Evolutionary conservation across 176 grass and related monocot genomes (phyloP), one percentile per base, ranked within the genome.

Genomic region (Carex pumila): DNA sequence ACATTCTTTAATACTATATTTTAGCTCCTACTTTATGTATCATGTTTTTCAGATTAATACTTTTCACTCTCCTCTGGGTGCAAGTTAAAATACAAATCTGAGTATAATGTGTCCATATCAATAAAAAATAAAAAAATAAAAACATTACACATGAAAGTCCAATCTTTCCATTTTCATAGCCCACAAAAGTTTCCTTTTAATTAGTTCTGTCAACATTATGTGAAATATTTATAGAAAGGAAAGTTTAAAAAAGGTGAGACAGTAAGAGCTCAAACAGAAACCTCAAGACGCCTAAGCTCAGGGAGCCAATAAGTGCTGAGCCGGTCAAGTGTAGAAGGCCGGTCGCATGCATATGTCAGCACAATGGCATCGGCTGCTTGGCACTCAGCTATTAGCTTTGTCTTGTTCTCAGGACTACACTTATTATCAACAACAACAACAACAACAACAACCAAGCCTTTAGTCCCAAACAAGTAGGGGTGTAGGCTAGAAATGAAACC

Each of bases 291-390:
- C 60, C 97, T 89, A 70, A 99, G 91, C 87, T 99, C 97, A 2
- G 97, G 97, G 22, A 99, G 91, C 97, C 97, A 99, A 61, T 88
- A 99, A 18, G 91, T 62, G 75, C 93, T 94, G 67, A 99, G 91
- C 74, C 91, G 79, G 3, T 99, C 97, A 13, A 99, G 87, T 17
- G 91, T 96, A 83, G 91, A 41, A 10, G 91, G 93, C 41, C 90
- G 84, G 81, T 99, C 90, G 57, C 93, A 99, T 30, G 93, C 88
- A 80, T 96, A 96, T 9, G 97, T 99, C 57, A 99, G 88, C 86
- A 99, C 91, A 34, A 99, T 92, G 10, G 84, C 90, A 62, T 99
- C 97, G 7, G 97, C 93, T 5, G 88, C 84, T 82, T 94, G 93
- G 88, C 97, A 99, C 85, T 96, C 91, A 0, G 93, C 90, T 65